phyloP scores from a whole-genome alignment of 345 rosid genomes.

The Eucalyptus albens region DNA sequence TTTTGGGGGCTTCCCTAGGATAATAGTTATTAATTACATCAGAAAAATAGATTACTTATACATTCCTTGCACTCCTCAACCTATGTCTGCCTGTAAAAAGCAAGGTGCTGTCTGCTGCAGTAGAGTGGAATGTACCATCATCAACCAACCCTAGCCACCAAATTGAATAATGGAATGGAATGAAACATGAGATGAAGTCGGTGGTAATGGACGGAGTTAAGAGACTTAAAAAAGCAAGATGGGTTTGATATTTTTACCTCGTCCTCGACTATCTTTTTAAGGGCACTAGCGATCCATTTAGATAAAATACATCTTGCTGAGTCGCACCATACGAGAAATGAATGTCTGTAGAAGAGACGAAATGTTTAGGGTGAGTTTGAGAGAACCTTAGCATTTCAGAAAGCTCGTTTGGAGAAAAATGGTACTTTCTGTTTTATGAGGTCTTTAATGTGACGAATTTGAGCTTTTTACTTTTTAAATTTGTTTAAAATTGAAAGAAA shows the following conservation, averaged over 20 bases:
- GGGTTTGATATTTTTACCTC: not conserved
- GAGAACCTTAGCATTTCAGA: not conserved
- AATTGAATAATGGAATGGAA: not conserved
- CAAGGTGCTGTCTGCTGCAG: not conserved
- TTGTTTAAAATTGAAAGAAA: not conserved
- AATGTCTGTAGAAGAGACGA: not conserved
- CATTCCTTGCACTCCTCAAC: not conserved
- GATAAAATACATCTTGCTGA: not conserved
- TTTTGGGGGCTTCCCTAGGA: not conserved
- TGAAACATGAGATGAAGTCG: not conserved
- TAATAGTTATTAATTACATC: not conserved
- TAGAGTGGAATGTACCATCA: not conserved
- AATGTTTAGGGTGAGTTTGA: not conserved
- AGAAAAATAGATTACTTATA: not conserved
- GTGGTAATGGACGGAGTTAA: not conserved
- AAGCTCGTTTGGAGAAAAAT: not conserved
- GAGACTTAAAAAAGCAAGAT: not conserved
- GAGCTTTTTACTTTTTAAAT: not conserved
- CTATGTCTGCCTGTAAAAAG: not conserved
- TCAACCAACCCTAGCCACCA: not conserved
- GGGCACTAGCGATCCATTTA: not conserved
- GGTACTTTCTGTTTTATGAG: not conserved
- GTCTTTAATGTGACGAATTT: not conserved
- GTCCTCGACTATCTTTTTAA: not conserved
- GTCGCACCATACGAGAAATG: not conserved